Percentiles rank a stretch among this genome's conserved stretches.
Conservation (phyloP, 208 protist genomes). For the Trypanosoma platydactyli region DNA sequence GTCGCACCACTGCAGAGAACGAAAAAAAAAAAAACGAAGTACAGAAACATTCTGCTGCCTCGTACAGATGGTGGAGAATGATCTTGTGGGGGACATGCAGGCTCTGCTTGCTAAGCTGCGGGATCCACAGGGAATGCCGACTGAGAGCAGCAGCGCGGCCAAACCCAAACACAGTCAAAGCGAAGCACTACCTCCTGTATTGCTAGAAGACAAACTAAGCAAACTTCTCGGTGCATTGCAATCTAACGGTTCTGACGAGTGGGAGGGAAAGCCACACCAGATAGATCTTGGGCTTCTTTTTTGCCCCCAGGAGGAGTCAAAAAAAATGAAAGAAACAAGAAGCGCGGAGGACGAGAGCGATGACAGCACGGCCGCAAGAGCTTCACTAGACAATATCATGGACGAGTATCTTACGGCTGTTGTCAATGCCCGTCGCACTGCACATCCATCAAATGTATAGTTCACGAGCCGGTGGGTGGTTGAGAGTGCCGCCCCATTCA, state of each 20-base stretch:
- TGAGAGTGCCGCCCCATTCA: too few relatives aligned
- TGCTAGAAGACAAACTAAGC: constrained; percentile 26
- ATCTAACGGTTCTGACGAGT: constrained; percentile 21
- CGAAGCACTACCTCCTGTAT: background rate
- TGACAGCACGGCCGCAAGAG: background rate
- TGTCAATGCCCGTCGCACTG: background rate
- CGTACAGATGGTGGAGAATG: constrained; percentile 3
- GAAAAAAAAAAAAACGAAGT: too few relatives aligned
- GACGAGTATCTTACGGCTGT: constrained; percentile 22
- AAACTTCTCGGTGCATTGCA: constrained; percentile 20
- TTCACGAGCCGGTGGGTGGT: too few relatives aligned
- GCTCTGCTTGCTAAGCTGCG: constrained; percentile 17
- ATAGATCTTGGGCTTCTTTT: constrained; percentile 15
- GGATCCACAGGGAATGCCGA: background rate
- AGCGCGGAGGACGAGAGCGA: background rate
- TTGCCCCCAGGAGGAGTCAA: background rate
- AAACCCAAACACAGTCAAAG: background rate
- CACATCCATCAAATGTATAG: too few relatives aligned
- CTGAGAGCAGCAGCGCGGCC: background rate
- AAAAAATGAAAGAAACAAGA: background rate
- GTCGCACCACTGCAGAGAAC: too few relatives aligned
- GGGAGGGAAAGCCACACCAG: constrained; percentile 26
- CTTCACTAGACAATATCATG: constrained; percentile 21
- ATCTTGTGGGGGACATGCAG: constrained; percentile 17
- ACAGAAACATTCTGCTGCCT: too few relatives aligned